Base-by-base conservation (phyloP, 2,329 filamentous ascomycete species). In the Dactylonectria macrodidyma region DNA sequence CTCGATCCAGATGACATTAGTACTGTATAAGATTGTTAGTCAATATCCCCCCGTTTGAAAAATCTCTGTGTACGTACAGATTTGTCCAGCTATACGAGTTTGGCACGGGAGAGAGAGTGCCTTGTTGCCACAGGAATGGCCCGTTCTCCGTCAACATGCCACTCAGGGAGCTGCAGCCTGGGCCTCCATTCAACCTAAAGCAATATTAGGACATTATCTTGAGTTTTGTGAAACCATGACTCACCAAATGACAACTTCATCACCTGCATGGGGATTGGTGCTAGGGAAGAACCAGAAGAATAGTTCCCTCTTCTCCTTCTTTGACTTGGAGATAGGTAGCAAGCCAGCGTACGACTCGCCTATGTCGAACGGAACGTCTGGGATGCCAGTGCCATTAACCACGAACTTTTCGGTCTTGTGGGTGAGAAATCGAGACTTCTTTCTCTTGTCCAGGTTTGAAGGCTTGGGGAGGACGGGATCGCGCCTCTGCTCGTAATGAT, bases 1-100 rank as follows among this genome's bases (percentile, higher is more conserved):
- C 74, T 93, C 92, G 9, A 93, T 86, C 88, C 90, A 96, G 54
- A 96, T 83, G 75, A 95, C 88, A 78, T 95, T 94, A 60, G 92
- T 93, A 41, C 74, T 76, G 11, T 30, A 2, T n/a, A 0, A 1
- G 19, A 51, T 30, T 33, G 52, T 62, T 2, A 26, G 24, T 22
- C n/a, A 2, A 2, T 1, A 1, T 1, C 0, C 0, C 1, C 10
- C 4, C 5, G 0, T 12, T 2, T 24, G 8, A 46, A 1, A 14
- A 0, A 2, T 3, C 8, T 0, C 1, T 26, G 19, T 11, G 5
- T 11, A 22, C 72, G 66, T 61, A 76, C 74, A 95, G 80, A 58
- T 92, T 92, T 67, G 89, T 88, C 92, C 92, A 95, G n/a, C 88
- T 87, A 82, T 91, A 95, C 0, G 88, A 85, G 76, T 95, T 95